phyloP scores from a whole-genome alignment of 768 basidiomycete species.

The Boletus sp. region DNA sequence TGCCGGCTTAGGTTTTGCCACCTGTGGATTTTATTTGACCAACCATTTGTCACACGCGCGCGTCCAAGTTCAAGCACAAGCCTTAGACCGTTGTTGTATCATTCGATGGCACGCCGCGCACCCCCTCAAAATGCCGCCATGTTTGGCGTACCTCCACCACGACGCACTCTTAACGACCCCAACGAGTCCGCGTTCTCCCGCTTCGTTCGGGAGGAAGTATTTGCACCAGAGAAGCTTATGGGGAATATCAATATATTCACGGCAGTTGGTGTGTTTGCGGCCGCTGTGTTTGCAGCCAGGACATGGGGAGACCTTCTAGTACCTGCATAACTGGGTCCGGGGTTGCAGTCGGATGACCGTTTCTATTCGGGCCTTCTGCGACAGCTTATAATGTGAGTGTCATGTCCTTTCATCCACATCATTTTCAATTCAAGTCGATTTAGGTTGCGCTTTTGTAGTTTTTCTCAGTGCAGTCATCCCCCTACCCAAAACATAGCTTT shows the following conservation, averaged over 20 bases:
- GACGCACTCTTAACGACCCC: slow-evolving; percentile 47
- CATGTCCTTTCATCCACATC: neutral
- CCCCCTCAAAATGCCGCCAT: slow-evolving; percentile 55
- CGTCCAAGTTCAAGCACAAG: slow-evolving; percentile 2
- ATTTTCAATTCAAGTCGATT: neutral
- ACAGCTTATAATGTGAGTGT: slow-evolving; percentile 7
- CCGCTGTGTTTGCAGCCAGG: slow-evolving; percentile 67
- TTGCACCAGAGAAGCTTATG: slow-evolving; percentile 67
- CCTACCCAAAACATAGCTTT: slow-evolving; percentile 17
- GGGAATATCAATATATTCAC: slow-evolving; percentile 74
- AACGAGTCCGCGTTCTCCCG: slow-evolving; percentile 62
- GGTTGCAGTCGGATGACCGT: neutral
- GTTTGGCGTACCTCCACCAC: slow-evolving; percentile 45
- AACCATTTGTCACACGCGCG: neutral
- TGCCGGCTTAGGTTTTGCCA: slow-evolving; percentile 6
- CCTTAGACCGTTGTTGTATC: neutral
- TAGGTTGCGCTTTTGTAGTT: slow-evolving; percentile 7
- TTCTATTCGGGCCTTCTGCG: neutral
- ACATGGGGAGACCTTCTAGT: slow-evolving; percentile 80
- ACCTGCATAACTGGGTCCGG: slow-evolving; percentile 43
- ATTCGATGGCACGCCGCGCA: slow-evolving; percentile 66
- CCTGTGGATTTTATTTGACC: neutral
- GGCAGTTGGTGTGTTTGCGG: slow-evolving; percentile 64
- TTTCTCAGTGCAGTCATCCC: slow-evolving; percentile 1
- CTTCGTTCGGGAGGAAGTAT: slow-evolving; percentile 59